Conservation (phyloP, 2,329 filamentous ascomycete genomes). For the Fusarium palustre region DNA sequence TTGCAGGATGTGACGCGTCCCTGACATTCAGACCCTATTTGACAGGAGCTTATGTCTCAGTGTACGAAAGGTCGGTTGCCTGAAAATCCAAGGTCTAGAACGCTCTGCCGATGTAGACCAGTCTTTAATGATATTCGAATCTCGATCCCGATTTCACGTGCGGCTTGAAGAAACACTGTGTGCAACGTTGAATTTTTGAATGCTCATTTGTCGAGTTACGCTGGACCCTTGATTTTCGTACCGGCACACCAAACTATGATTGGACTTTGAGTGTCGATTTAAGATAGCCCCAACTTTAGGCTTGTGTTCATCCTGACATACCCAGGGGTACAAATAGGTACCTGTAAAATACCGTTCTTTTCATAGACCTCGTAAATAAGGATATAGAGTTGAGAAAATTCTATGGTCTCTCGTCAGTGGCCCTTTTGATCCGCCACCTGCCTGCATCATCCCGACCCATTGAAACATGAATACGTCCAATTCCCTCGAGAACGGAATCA, state of each 20-base stretch:
- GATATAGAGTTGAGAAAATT: slow-evolving; percentile 6
- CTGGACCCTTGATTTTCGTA: slow-evolving; percentile 15
- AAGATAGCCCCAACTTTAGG: slow-evolving; percentile 5
- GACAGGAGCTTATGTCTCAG: background rate
- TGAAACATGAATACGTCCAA: slow-evolving; percentile 50
- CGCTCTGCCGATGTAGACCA: background rate
- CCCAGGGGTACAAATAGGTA: background rate
- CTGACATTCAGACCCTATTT: background rate
- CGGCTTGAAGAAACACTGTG: slow-evolving; percentile 15
- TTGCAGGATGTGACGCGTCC: background rate
- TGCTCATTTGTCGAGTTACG: slow-evolving; percentile 3
- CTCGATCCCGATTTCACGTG: slow-evolving; percentile 8
- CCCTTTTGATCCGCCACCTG: slow-evolving; percentile 55
- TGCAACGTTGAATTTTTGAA: background rate
- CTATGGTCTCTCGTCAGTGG: slow-evolving; percentile 36
- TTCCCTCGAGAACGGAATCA: slow-evolving; percentile 53
- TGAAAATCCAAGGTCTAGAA: background rate
- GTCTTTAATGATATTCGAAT: background rate
- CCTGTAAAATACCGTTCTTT: background rate
- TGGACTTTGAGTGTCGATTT: slow-evolving; percentile 14
- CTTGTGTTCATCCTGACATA: background rate
- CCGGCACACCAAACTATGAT: background rate
- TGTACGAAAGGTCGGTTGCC: background rate
- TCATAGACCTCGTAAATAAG: background rate
- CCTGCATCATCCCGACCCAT: slow-evolving; percentile 55